Evolutionary conservation across 2,329 filamentous ascomycete species (phyloP).

Genomic region (Trichophyton schoenleinii): DNA sequence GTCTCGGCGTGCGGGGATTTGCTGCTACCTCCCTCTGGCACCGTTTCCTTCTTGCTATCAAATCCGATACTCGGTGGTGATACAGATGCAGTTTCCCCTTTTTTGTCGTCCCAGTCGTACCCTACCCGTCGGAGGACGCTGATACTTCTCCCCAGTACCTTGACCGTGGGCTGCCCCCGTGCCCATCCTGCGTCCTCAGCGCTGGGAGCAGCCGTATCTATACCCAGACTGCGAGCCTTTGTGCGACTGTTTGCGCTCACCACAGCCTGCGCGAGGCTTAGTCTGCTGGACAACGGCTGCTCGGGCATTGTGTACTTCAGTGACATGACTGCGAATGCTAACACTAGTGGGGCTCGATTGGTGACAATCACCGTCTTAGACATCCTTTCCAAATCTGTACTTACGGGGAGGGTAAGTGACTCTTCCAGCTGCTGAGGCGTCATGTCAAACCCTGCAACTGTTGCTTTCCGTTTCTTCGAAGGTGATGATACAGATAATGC

Average conservation of each 20-base stretch:
- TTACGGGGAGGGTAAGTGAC: conserved; percentile 23
- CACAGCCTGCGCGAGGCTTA: conserved; percentile 72
- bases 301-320: conserved; percentile 72
- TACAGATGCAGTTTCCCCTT: conserved; percentile 10
- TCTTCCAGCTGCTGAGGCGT: conserved; percentile 25
- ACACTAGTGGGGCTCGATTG: conserved; percentile 68
- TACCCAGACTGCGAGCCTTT: conserved; percentile 62
- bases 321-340: conserved; percentile 65
- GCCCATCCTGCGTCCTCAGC: conserved; percentile 62
- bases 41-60: neutral
- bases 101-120: conserved; percentile 45
- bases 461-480: conserved; percentile 26
- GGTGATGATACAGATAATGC: conserved; percentile 18
- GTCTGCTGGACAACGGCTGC: conserved; percentile 68
- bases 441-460: conserved; percentile 7
- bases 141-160: conserved; percentile 60
- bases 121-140: conserved; percentile 65
- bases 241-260: conserved; percentile 68
- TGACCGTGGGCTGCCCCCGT: conserved; percentile 60
- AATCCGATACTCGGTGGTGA: neutral
- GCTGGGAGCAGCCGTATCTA: conserved; percentile 47
- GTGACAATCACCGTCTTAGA: conserved; percentile 50
- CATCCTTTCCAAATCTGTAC: conserved; percentile 43
- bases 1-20: conserved; percentile 10
- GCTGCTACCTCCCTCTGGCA: conserved; percentile 1